Conservation (phyloP, 2,329 filamentous ascomycete species). For the Macroventuria anomochaeta region DNA sequence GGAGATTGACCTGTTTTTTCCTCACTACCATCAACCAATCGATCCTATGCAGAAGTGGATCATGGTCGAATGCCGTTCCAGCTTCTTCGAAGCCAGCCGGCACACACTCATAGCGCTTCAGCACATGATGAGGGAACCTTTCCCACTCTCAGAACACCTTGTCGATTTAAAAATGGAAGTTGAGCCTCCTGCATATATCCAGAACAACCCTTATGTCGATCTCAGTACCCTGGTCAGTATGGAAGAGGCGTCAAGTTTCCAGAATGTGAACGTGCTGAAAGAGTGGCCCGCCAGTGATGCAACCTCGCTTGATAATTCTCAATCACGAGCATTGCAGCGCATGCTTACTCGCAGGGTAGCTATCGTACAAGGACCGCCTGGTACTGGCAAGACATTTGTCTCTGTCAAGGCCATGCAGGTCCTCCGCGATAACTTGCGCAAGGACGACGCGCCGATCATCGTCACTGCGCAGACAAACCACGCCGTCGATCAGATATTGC, state of each 20-base stretch:
- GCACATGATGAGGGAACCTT: conserved; percentile 64
- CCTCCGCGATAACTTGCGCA: conserved; percentile 64
- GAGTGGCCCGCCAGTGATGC: conserved; percentile 59
- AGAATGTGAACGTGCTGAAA: conserved; percentile 61
- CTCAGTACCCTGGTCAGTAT: conserved; percentile 55
- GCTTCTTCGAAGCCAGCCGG: conserved; percentile 79
- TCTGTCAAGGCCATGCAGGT: conserved; percentile 74
- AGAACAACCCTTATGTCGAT: conserved; percentile 57
- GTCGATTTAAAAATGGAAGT: conserved; percentile 57
- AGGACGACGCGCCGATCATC: conserved; percentile 71
- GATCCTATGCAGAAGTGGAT: conserved; percentile 73
- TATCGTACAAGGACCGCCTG: conserved; percentile 83
- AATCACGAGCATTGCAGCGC: conserved; percentile 69
- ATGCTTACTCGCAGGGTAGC: conserved; percentile 76
- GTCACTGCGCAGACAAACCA: conserved; percentile 90
- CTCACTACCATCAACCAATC: conserved; percentile 66
- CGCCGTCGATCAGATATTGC: conserved; percentile 81
- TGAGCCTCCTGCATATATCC: conserved; percentile 60
- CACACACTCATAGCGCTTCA: conserved; percentile 78
- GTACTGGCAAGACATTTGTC: conserved; percentile 81
- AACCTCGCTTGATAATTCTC: conserved; percentile 70
- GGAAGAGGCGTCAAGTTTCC: conserved; percentile 46
- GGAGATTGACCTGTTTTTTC: conserved; percentile 78
- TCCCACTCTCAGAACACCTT: conserved; percentile 69
- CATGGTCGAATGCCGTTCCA: conserved; percentile 77